These are phyloP conservation scores for Rutidosis leptorrhynchoides DNA, from an alignment of 129 eudicot species.

Conservation along the genomic window DNA sequence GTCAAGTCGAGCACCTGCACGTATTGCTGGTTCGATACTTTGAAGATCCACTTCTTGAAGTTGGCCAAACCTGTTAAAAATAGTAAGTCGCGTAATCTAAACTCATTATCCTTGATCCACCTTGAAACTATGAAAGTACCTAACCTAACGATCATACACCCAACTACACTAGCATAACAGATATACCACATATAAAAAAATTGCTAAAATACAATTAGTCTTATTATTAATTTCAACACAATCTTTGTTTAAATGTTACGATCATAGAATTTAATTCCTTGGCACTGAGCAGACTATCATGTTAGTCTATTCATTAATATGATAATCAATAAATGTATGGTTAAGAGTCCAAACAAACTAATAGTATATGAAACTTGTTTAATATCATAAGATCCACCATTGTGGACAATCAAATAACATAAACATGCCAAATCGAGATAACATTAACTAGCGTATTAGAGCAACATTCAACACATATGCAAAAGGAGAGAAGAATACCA, in stretches of 20 bases:
- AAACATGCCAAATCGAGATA: not conserved
- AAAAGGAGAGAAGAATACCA: constrained; percentile 48
- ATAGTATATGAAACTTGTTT: not conserved
- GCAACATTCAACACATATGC: not conserved
- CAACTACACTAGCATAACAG: not conserved
- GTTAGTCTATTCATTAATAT: not conserved
- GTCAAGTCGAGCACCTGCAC: constrained; percentile 59
- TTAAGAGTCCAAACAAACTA: not conserved
- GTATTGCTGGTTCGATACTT: constrained; percentile 87
- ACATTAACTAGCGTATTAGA: not conserved
- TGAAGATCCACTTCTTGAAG: constrained; percentile 95
- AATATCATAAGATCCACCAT: not conserved
- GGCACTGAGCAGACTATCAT: not conserved
- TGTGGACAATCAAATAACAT: not conserved
- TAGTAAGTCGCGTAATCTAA: constrained; percentile 4
- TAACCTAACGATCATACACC: not conserved
- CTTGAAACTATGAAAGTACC: not conserved
- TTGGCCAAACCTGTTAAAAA: constrained; percentile 84
- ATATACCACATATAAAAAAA: not conserved
- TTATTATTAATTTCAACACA: too few relatives aligned
- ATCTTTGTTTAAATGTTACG: not conserved
- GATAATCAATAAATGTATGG: not conserved
- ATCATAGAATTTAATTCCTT: not conserved
- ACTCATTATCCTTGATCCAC: not conserved
- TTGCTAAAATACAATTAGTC: too few relatives aligned